Evolutionary conservation across 1,139 yeast species (phyloP).

Genomic region (Spathaspora sp.): DNA sequence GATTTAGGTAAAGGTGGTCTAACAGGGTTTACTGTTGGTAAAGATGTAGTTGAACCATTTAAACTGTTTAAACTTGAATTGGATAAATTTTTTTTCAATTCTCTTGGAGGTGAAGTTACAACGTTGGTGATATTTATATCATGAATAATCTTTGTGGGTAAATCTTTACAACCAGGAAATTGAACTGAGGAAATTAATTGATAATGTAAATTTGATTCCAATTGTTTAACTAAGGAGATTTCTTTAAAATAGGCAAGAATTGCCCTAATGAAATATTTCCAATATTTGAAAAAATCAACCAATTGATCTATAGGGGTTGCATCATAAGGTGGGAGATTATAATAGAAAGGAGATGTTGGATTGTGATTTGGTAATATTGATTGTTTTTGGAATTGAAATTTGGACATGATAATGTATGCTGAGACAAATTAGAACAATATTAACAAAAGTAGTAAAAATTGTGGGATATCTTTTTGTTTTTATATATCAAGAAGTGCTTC

Average conservation of each 20-base stretch:
- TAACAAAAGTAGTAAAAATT: no score
- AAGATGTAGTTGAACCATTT: conserved; percentile 1
- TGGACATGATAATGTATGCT: neutral
- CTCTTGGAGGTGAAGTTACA: conserved; percentile 22
- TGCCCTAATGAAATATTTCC: conserved; percentile 70
- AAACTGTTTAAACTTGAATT: conserved; percentile 13
- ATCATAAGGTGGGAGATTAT: conserved; percentile 39
- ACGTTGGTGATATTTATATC: conserved; percentile 8
- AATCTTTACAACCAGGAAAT: conserved; percentile 49
- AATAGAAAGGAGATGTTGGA: conserved; percentile 38
- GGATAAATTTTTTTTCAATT: conserved; percentile 23
- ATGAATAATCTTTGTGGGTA: conserved; percentile 24
- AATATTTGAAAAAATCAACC: conserved; percentile 59
- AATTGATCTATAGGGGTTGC: conserved; percentile 51
- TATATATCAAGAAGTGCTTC: no score
- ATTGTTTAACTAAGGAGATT: conserved; percentile 63
- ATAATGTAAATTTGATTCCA: conserved; percentile 61
- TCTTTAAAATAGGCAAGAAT: conserved; percentile 62
- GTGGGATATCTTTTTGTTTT: no score
- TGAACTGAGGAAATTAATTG: conserved; percentile 63
- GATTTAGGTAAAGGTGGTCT: conserved; percentile 36
- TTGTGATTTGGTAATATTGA: conserved; percentile 36
- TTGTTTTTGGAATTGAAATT: conserved; percentile 25
- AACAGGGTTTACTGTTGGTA: conserved; percentile 2
- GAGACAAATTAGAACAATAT: neutral